Percentiles rank a stretch among this genome's conserved stretches.
Conservation (phyloP, 768 basidiomycete genomes). For the Pluteus cervinus region DNA sequence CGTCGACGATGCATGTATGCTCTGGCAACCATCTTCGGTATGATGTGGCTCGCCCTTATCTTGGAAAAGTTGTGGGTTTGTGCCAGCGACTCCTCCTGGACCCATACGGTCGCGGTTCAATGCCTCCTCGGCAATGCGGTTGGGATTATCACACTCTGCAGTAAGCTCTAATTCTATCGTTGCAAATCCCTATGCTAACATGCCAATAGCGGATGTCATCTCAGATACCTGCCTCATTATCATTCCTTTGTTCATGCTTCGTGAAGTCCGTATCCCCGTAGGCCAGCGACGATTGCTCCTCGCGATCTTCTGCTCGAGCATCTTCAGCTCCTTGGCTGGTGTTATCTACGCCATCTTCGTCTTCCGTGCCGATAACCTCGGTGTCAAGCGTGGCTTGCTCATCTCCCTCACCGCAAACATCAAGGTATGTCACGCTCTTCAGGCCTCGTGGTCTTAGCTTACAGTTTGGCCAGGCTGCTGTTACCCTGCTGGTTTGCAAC, state of each 20-base stretch:
- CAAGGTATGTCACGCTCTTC: slow-evolving; percentile 11
- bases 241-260: slow-evolving; percentile 17
- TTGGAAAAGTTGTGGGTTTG: slow-evolving; percentile 10
- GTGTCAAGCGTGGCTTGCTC: slow-evolving; percentile 6
- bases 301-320: slow-evolving; percentile 15
- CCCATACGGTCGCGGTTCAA: slow-evolving; percentile 7
- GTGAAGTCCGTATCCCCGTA: slow-evolving; percentile 14
- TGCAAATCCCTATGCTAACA: neutral
- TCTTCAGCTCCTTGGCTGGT: slow-evolving; percentile 14
- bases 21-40: slow-evolving; percentile 6
- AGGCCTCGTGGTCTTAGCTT: neutral
- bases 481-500: slow-evolving; percentile 16
- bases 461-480: slow-evolving; percentile 8
- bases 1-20: slow-evolving; percentile 4
- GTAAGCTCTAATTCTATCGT: slow-evolving; percentile 7
- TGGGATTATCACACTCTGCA: slow-evolving; percentile 8
- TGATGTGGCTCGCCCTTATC: slow-evolving; percentile 6
- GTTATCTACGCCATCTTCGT: slow-evolving; percentile 16
- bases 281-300: slow-evolving; percentile 15
- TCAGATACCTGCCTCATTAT: slow-evolving; percentile 17
- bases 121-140: slow-evolving; percentile 9
- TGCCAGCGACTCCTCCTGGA: slow-evolving; percentile 10
- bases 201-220: slow-evolving; percentile 15
- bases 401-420: slow-evolving; percentile 10
- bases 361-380: slow-evolving; percentile 7